Evolutionary conservation across 1,284 basidiomycete species (phyloP), one percentile per base, ranked within the genome.

Genomic region (Coniophora puteana): DNA sequence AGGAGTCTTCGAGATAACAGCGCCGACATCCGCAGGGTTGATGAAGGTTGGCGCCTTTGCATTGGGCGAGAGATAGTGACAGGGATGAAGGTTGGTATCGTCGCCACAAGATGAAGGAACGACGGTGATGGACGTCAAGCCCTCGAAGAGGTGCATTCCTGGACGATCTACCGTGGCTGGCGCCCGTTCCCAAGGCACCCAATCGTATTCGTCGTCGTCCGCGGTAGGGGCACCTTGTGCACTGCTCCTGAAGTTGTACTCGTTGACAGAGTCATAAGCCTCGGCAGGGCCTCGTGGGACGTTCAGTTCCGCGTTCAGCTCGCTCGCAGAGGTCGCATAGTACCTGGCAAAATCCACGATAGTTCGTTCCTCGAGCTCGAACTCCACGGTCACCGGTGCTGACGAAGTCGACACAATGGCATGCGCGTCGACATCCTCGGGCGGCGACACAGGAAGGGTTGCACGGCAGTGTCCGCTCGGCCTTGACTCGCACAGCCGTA

Each of bases 141-240:
- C 33, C 17, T 13, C 7, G 11, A 33, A 8, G 31, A 11, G 8
- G 33, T 20, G 18, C 17, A 35, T 35, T n/a, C n/a, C n/a, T n/a
- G n/a, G n/a, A n/a, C n/a, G n/a, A 23, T 10, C 23, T 35, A 11
- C 31, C 31, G 17, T 13, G 7, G 21, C n/a, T 13, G 16, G 14
- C 6, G 17, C 8, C 20, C 23, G 17, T 8, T 18, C 13, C 8
- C 18, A 23, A 16, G 33, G 33, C 17, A 35, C 18, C 33, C 33
- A 35, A 7, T 35, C 33, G 33, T 35, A 18, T 14, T 35, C 33
- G 7, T 35, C 33, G 18, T 18, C 17, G 23, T 35, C 33, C 17
- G 23, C 7, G n/a, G n/a, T 31, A n/a, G 26, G 26, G 26, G 26
- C n/a, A 10, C 26, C n/a, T 8, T 8, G 26, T 8, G 26, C 10